Percentiles rank a stretch among this genome's conserved stretches.
These are phyloP conservation scores for Luvunga scandens DNA, from an alignment of 345 rosid species.

Conservation along the genomic window DNA sequence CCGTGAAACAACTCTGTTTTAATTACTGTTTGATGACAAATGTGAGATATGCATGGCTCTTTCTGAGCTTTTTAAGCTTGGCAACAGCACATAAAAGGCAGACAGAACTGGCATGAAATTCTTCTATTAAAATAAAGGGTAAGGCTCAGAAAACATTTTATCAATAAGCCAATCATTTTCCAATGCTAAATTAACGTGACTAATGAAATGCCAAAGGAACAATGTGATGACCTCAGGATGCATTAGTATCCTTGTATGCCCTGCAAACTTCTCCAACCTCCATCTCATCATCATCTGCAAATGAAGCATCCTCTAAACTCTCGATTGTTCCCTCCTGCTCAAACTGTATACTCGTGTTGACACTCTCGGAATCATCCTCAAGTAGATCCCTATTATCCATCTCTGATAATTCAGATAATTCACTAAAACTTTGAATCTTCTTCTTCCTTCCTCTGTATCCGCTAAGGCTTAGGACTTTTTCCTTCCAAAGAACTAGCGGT, in stretches of 20 bases:
- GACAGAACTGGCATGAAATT: background rate
- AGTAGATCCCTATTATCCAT: constrained; percentile 39
- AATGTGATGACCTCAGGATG: constrained; percentile 15
- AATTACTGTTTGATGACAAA: background rate
- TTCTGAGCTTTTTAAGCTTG: background rate
- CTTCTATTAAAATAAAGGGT: background rate
- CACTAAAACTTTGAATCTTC: constrained; percentile 45
- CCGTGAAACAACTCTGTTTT: background rate
- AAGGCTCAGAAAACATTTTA: background rate
- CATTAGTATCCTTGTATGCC: constrained; percentile 12
- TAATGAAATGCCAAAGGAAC: background rate
- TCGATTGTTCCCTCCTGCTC: constrained; percentile 32
- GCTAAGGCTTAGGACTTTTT: constrained; percentile 50
- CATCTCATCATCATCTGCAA: constrained; percentile 40
- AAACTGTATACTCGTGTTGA: constrained; percentile 25
- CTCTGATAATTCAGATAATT: constrained; percentile 32
- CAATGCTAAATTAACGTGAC: constrained; percentile 2
- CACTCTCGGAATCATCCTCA: constrained; percentile 35
- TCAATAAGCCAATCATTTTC: background rate
- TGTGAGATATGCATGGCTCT: background rate
- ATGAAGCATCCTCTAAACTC: constrained; percentile 28
- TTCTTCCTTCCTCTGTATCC: constrained; percentile 68
- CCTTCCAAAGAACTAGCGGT: constrained; percentile 68
- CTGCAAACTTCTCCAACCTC: constrained; percentile 40
- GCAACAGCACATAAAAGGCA: background rate